Conservation (phyloP, 441 rosid species). For the Hura crepitans region DNA sequence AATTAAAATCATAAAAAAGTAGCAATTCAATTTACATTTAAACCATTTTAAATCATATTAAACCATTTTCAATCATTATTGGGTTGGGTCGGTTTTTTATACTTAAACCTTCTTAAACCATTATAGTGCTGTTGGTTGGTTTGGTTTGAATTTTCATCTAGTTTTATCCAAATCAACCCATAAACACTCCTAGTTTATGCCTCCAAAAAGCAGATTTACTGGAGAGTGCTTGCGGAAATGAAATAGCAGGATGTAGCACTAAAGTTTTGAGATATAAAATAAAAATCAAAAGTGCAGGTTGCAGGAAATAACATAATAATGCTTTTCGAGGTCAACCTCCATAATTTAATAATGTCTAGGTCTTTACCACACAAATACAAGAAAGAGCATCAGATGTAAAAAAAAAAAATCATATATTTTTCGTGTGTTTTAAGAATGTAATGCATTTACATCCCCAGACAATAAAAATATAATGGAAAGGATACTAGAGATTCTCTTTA, state of each 20-base stretch:
- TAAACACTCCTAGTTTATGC: too few species aligned
- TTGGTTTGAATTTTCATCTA: too few species aligned
- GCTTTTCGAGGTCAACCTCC: neutral
- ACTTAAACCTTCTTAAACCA: too few species aligned
- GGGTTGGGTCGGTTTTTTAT: too few species aligned
- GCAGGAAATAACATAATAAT: neutral
- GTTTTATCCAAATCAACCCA: too few species aligned
- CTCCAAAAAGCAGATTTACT: constrained; percentile 91
- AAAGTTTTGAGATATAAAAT: constrained; percentile 7
- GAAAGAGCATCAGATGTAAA: neutral
- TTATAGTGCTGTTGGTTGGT: too few species aligned
- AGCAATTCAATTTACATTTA: too few species aligned
- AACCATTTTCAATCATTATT: too few species aligned
- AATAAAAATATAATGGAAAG: neutral
- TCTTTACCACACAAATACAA: neutral
- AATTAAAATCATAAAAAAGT: too few species aligned
- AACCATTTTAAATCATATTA: too few species aligned
- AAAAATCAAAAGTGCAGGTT: neutral
- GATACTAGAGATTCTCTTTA: neutral
- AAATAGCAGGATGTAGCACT: constrained; percentile 10
- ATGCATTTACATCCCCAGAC: neutral
- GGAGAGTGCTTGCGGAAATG: constrained; percentile 59
- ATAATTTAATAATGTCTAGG: neutral
- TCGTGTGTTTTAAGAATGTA: too few species aligned
- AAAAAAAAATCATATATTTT: too few species aligned